Conservation (phyloP, 2,329 filamentous ascomycete genomes). For the Sporothrix brunneoviolacea region DNA sequence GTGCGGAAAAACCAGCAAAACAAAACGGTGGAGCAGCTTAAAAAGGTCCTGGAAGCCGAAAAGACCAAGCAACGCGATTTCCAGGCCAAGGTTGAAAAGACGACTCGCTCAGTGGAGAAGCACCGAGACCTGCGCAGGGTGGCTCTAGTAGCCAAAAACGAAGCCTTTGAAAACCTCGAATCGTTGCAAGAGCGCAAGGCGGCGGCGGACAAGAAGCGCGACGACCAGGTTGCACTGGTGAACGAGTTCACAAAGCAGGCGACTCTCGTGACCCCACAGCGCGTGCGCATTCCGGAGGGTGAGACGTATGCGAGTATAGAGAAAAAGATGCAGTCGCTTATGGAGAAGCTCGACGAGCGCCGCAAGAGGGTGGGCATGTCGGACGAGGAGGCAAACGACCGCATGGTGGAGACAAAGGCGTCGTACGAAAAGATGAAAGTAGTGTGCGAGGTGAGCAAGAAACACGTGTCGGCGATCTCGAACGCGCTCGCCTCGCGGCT, state of each 20-base stretch:
- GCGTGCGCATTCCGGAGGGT: slow-evolving; percentile 57
- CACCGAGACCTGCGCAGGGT: slow-evolving; percentile 43
- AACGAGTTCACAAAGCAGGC: slow-evolving; percentile 51
- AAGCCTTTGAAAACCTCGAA: slow-evolving; percentile 45
- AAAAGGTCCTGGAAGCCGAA: slow-evolving; percentile 27
- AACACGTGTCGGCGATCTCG: slow-evolving; percentile 39
- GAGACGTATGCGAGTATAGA: slow-evolving; percentile 55
- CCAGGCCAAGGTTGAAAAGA: slow-evolving; percentile 47
- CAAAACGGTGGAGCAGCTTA: slow-evolving; percentile 34
- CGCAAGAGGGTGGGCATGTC: slow-evolving; percentile 54
- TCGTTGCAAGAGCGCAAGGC: slow-evolving; percentile 39
- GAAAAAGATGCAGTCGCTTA: slow-evolving; percentile 47
- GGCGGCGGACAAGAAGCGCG: slow-evolving; percentile 39
- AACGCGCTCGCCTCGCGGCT: slow-evolving; percentile 62
- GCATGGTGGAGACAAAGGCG: slow-evolving; percentile 33
- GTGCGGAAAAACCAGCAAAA: slow-evolving; percentile 45
- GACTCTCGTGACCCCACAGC: slow-evolving; percentile 40
- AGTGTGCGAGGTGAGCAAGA: slow-evolving; percentile 38
- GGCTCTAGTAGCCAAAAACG: slow-evolving; percentile 56
- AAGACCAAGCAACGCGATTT: slow-evolving; percentile 32
- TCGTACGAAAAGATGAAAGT: slow-evolving; percentile 36
- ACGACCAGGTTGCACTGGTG: slow-evolving; percentile 42
- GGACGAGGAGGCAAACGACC: slow-evolving; percentile 56
- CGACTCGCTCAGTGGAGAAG: slow-evolving; percentile 44
- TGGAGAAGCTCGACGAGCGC: slow-evolving; percentile 51